Percentiles rank a stretch among this genome's conserved stretches.
These are phyloP conservation scores for Alternaria sp. DNA, from an alignment of 2,329 filamentous ascomycete genomes.

Conservation along the genomic window DNA sequence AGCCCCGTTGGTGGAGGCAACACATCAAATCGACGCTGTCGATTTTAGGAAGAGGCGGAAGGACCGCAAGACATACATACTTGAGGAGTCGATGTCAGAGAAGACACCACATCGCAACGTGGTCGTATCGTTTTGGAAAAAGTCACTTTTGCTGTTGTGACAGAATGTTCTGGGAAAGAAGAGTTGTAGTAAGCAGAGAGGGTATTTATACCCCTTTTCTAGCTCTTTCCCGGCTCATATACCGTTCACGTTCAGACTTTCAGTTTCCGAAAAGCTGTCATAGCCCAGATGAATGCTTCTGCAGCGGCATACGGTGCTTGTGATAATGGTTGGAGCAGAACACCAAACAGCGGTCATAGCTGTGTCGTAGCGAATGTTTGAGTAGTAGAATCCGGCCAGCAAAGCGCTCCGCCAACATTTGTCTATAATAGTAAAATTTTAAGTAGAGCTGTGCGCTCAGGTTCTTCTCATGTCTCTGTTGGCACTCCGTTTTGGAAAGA, in stretches of 20 bases:
- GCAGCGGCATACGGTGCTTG: fast-evolving
- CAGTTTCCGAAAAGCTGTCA: not conserved
- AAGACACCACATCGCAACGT: not conserved
- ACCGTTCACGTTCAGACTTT: fast-evolving
- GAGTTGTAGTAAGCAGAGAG: not conserved
- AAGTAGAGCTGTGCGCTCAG: not conserved
- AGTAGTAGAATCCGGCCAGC: not conserved
- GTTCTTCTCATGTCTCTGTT: not conserved
- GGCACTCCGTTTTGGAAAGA: not conserved
- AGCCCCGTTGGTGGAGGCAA: not conserved
- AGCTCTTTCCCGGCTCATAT: not conserved
- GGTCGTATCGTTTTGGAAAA: not conserved
- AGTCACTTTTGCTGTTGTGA: not conserved
- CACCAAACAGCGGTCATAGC: not conserved
- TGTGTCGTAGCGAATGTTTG: not conserved
- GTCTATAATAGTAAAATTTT: not conserved
- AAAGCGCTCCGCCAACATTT: not conserved
- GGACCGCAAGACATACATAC: not conserved
- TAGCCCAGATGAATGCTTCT: not conserved
- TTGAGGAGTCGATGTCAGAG: not conserved
- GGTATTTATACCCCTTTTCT: not conserved
- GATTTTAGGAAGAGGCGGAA: not conserved
- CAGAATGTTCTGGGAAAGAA: not conserved
- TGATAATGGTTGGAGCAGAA: not conserved
- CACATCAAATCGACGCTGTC: not conserved